Evolutionary conservation across 768 basidiomycete species (phyloP).

Genomic region (Daedalea quercina): DNA sequence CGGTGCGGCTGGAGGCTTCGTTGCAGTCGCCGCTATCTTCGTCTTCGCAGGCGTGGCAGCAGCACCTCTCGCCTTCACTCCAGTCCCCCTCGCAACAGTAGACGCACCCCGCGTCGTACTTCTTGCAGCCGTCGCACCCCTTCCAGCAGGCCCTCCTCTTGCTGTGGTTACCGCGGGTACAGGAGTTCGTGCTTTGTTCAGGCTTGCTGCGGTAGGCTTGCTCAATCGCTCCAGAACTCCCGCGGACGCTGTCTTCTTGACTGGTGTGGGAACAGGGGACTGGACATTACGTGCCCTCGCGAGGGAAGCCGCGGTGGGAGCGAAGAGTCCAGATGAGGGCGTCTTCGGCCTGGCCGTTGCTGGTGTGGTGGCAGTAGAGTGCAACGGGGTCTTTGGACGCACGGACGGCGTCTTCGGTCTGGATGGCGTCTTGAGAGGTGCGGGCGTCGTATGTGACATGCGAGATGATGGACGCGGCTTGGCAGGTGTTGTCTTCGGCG

Average conservation of each 20-base stretch:
- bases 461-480: constrained; percentile 29
- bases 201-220: constrained; percentile 78
- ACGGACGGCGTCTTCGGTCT: constrained; percentile 33
- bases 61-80: constrained; percentile 10
- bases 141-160: constrained; percentile 21
- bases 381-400: constrained; percentile 21
- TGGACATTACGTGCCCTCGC: constrained; percentile 57
- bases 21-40: constrained; percentile 3
- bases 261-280: constrained; percentile 38
- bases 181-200: constrained; percentile 47
- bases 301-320: constrained; percentile 79
- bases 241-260: constrained; percentile 49
- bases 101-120: constrained; percentile 3
- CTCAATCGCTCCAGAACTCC: constrained; percentile 60
- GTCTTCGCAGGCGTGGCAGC: constrained; percentile 4
- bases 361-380: constrained; percentile 2
- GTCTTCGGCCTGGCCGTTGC: constrained; percentile 24
- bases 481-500: constrained; percentile 17
- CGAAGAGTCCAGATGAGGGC: constrained; percentile 52
- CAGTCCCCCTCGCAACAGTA: constrained; percentile 5
- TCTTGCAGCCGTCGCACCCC: constrained; percentile 20
- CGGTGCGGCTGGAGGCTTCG: constrained; percentile 21
- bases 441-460: constrained; percentile 26
- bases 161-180: constrained; percentile 4
- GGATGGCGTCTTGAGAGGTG: constrained; percentile 12